Conservation (phyloP, 1,284 basidiomycete species). For the Malassezia restricta region DNA sequence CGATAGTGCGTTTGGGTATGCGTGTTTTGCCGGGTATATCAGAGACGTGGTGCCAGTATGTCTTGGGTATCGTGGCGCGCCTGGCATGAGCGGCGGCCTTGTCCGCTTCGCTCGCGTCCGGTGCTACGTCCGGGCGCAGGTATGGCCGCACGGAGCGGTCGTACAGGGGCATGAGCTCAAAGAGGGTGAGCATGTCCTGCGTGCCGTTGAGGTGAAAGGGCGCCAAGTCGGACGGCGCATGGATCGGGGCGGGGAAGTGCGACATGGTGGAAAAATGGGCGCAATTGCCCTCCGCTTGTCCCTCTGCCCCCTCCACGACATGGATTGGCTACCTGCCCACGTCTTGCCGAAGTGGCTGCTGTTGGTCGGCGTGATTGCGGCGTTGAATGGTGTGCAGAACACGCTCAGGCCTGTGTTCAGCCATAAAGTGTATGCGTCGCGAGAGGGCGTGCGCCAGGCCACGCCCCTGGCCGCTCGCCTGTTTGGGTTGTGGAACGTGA, state of each 20-base stretch:
- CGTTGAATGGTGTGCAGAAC: slow-evolving; percentile 35
- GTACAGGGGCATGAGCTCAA: slow-evolving; percentile 31
- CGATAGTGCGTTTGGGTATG: slow-evolving; percentile 4
- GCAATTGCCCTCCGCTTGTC: neutral
- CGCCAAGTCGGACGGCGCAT: slow-evolving; percentile 1
- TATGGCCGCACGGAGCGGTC: slow-evolving; percentile 29
- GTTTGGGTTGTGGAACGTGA: slow-evolving; percentile 42
- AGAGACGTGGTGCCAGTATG: slow-evolving; percentile 9
- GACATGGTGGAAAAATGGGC: neutral
- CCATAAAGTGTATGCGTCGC: slow-evolving; percentile 34
- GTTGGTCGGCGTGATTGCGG: slow-evolving; percentile 25
- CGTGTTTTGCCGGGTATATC: slow-evolving; percentile 13
- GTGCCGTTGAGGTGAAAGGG: slow-evolving; percentile 26
- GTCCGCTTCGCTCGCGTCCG: neutral
- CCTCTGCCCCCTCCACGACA: neutral
- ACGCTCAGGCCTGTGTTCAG: slow-evolving; percentile 26
- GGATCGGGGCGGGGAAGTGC: slow-evolving; percentile 1
- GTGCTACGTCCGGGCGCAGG: slow-evolving; percentile 6
- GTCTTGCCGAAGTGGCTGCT: slow-evolving; percentile 39
- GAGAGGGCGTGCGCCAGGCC: slow-evolving; percentile 21
- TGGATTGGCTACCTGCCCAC: slow-evolving; percentile 16
- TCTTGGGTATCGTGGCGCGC: slow-evolving; percentile 9
- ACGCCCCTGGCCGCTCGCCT: slow-evolving; percentile 36
- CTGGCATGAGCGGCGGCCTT: neutral
- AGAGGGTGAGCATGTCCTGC: slow-evolving; percentile 28